Conservation (phyloP, 176 grass and related monocot genomes). For the Oryza australiensis region DNA sequence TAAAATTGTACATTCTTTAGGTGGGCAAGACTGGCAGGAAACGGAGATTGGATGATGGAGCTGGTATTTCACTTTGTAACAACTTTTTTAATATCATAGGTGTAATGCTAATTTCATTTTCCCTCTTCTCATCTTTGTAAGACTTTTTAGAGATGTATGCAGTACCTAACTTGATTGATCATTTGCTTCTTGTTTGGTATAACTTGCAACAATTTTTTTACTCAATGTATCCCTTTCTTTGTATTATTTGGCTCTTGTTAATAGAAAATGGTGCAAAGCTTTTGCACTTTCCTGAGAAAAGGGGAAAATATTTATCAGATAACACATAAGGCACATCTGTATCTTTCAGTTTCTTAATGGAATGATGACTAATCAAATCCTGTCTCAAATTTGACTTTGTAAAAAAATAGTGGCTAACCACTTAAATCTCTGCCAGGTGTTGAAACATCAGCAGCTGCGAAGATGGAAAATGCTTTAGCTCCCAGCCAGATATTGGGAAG, state of each 20-base stretch:
- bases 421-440: slow-evolving; percentile 40
- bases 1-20: slow-evolving; percentile 39
- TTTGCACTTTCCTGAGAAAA: too few relatives aligned
- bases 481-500: slow-evolving; percentile 48
- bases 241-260: not conserved
- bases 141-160: not conserved
- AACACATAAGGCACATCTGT: slow-evolving; percentile 1
- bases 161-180: slow-evolving; percentile 11
- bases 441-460: slow-evolving; percentile 53
- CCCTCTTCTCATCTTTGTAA: not conserved
- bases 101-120: not conserved
- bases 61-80: slow-evolving; percentile 44
- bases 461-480: slow-evolving; percentile 40
- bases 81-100: slow-evolving; percentile 2
- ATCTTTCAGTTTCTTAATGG: not conserved
- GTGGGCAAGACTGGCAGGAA: slow-evolving; percentile 46
- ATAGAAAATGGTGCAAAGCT: too few relatives aligned
- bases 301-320: too few relatives aligned
- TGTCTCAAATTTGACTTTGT: slow-evolving; percentile 31
- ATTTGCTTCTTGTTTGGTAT: slow-evolving; percentile 18
- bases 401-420: slow-evolving; percentile 29
- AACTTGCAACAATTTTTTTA: slow-evolving; percentile 9
- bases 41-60: slow-evolving; percentile 46
- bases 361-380: not conserved
- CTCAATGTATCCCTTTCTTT: not conserved